A percentile compares a stretch with the other conserved stretches of the same genome.
Conservation (phyloP, 2,329 filamentous ascomycete genomes). For the Penicillium sclerotiorum region DNA sequence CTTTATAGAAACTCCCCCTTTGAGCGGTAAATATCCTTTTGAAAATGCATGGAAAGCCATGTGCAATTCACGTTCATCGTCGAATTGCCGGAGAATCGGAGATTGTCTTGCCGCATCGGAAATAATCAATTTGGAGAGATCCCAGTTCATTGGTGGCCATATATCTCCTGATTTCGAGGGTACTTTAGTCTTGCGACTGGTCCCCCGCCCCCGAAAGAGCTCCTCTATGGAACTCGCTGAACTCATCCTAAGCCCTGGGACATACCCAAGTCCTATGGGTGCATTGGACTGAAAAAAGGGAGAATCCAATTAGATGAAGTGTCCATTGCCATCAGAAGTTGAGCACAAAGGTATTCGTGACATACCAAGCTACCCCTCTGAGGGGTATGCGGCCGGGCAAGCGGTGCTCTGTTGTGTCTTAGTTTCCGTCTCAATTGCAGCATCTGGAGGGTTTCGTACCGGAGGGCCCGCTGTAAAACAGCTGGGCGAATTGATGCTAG, state of each 20-base stretch:
- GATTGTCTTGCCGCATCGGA: background rate
- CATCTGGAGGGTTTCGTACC: background rate
- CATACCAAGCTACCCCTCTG: conserved; percentile 9
- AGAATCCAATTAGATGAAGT: no score
- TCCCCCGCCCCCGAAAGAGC: no score
- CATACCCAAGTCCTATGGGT: no score
- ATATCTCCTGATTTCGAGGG: no score
- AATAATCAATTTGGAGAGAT: background rate
- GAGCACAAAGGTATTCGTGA: no score
- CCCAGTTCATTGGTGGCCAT: no score
- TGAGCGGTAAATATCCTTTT: background rate
- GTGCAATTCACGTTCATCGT: background rate
- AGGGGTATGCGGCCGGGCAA: conserved; percentile 5
- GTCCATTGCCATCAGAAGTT: no score
- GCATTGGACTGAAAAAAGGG: no score
- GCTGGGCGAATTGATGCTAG: background rate
- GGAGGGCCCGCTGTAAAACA: background rate
- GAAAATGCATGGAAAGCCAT: background rate
- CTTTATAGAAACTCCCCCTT: background rate
- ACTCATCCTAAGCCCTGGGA: no score
- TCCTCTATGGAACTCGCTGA: no score
- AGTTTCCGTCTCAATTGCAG: background rate
- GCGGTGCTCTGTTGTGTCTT: conserved; percentile 1
- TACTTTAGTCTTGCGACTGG: no score
- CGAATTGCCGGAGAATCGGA: background rate